Evolutionary conservation across 2,329 filamentous ascomycete species (phyloP), one percentile per base, ranked within the genome.

Genomic region (Gaeumannomyces tritici): DNA sequence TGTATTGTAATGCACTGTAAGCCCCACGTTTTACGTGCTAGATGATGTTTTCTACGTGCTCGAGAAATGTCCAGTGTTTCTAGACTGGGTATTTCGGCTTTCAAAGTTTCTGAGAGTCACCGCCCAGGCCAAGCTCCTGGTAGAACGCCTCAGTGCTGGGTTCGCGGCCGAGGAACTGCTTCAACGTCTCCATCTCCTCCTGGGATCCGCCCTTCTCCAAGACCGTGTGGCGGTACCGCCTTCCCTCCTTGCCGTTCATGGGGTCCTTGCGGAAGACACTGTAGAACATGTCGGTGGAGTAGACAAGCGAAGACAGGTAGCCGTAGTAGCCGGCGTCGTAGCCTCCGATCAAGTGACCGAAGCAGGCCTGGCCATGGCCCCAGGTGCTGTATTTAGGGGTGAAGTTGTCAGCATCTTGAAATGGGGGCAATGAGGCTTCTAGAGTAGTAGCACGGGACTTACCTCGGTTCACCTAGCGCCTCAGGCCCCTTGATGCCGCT

Each of bases 251-350:
- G 35, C 80, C 81, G 72, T 92, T 84, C 89, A 93, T 92, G 0
- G 90, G 90, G 72, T 93, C 80, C 67, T 83, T 79, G 77, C 88
- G 87, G 77, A 95, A 95, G 58, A 89, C 87, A 0, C 83, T 83
- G 75, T 90, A 86, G 79, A 93, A 96, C 89, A 96, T 93, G 74
- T 61, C 90, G 29, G 88, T 83, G 27, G 87, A 90, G 76, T 93
- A 95, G 24, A 95, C 91, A 73, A 91, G 84, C 1, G 88, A 91
- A 66, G 84, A 88, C 42, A 89, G 76, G 71, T 89, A 89, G 68
- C 86, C 85, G 73, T 95, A 95, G 77, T 93, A 93, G 56, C 90
- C 89, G 33, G 90, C 90, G 73, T 93, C 90, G 70, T 95, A 95
- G 2, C 90, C 90, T 61, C 89, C 89, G 64, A 93, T 90, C 66